Evolutionary conservation across 805 yeast species (phyloP).

Genomic region (Komagataella phaffii): DNA sequence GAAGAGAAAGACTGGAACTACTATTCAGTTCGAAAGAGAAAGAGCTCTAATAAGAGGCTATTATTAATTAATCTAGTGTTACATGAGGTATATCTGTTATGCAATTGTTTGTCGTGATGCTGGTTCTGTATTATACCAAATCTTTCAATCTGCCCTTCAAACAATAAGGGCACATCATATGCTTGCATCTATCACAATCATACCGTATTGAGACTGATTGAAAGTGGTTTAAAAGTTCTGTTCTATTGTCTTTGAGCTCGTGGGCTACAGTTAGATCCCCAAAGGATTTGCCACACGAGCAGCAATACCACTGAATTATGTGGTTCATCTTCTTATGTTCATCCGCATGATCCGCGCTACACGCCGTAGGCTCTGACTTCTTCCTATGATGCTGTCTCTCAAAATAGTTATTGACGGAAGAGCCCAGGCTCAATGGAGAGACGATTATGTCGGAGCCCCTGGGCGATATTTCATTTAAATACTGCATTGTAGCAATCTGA

Average conservation of each 20-base stretch:
- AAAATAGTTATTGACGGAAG: background rate
- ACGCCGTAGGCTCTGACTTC: background rate
- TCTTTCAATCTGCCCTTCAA: conserved; percentile 15
- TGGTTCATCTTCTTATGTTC: conserved; percentile 7
- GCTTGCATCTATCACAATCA: conserved; percentile 16
- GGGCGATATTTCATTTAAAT: background rate
- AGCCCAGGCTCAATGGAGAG: background rate
- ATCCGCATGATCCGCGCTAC: background rate
- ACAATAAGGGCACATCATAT: conserved; percentile 21
- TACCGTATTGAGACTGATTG: conserved; percentile 6
- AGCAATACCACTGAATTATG: conserved; percentile 18
- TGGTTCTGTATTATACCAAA: conserved; percentile 1
- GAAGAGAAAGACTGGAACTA: conserved; percentile 2
- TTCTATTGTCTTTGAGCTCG: background rate
- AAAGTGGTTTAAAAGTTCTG: background rate
- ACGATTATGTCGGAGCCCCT: background rate
- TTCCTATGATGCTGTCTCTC: background rate
- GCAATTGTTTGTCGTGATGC: background rate
- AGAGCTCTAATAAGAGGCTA: background rate
- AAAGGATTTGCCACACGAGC: conserved; percentile 16
- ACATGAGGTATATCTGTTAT: background rate
- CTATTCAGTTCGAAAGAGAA: background rate
- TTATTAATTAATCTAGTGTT: background rate
- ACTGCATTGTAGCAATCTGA: background rate
- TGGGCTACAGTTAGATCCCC: conserved; percentile 8